Evolutionary conservation across 2,329 filamentous ascomycete genomes (phyloP), one percentile per base, ranked within the genome.

Genomic region (Sarocladium strictum): DNA sequence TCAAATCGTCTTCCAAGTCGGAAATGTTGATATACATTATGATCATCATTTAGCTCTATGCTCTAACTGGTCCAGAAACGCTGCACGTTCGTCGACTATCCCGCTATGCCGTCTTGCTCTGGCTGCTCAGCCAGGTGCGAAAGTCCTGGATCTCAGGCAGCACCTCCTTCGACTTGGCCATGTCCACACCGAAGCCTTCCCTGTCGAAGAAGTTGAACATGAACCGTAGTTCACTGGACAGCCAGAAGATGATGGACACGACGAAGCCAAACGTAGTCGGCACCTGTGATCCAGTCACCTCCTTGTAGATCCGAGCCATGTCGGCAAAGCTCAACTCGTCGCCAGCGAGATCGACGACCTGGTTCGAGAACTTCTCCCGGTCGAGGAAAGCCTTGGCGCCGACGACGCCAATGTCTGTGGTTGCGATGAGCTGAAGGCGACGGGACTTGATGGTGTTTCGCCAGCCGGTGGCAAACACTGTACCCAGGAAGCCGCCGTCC

Each of bases 181-280:
- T 62, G 43, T 74, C 63, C 1, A 64, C 72, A 1, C 58, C 65
- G 23, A 69, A 73, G 2, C 69, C 70, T 15, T 67, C 65, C 12
- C 64, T 59, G 21, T 63, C 57, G 51, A 74, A 72, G 62, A 68
- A 75, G 19, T 58, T 54, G 23, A 72, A 71, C 70, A 73, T 72
- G 24, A 55, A 62, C 1, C 65, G 63, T 43, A 71, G 55, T 49
- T 72, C 69, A 52, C 65, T 62, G 2, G 62, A 58, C 53, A 69
- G 43, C 55, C 57, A 59, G 50, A 65, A 57, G 21, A 71, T 51
- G 2, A 66, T 14, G 4, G 58, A 41, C 5, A 59, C 59, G 6
- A 71, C 11, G 33, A 71, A 60, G 2, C 61, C 54, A 38, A 62
- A 70, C 1, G 69, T 67, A 10, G 57, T 58, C 0, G 68, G 68